Base-by-base conservation (phyloP, 2,329 filamentous ascomycete species). In the Aspergillus sp. region DNA sequence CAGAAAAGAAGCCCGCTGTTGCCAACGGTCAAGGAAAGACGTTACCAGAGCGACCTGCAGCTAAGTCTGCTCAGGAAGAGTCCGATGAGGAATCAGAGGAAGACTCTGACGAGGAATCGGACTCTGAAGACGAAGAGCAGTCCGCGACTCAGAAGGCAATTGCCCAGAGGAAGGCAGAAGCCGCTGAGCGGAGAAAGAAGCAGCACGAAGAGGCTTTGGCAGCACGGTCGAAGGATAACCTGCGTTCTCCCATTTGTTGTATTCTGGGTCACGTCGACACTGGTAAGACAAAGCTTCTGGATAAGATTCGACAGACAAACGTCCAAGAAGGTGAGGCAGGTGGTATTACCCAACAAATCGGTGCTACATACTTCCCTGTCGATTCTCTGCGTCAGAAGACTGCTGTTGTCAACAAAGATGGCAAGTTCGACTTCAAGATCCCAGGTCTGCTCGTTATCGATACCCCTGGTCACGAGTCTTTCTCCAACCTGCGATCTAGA, bases 231-330 rank as follows among this genome's bases (percentile, higher is more conserved):
- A 92, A 90, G 77, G 93, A 99, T 74, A 89, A 99, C 77, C 85
- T 99, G 56, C 91, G 95, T 58, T 98, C 95, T 41, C 95, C 95
- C 53, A 99, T 99, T 78, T 98, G 95, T 84, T 98, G 93, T 89
- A 99, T 99, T 84, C 87, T 99, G 64, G 95, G 95, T 70, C 95
- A 99, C 86, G 95, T 99, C 85, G 95, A 99, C 87, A 99, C 96
- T 46, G 95, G 95, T 76, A 99, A 99, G 82, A 99, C 95, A n/a
- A 99, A 98, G 81, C 82, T 99, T 62, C 84, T 99, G 58, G 95
- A 99, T 82, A 99, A 99, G 82, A 91, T 99, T 71, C 90, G 95
- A 70, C 92, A 97, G 77, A 98, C 95, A 57, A 98, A 99, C 73
- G 95, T 99, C 37, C 96, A 99, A 73, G 95, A 98, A 79, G 95